Conservation (phyloP, 129 eudicot species). For the Chrysanthemum seticuspe region DNA sequence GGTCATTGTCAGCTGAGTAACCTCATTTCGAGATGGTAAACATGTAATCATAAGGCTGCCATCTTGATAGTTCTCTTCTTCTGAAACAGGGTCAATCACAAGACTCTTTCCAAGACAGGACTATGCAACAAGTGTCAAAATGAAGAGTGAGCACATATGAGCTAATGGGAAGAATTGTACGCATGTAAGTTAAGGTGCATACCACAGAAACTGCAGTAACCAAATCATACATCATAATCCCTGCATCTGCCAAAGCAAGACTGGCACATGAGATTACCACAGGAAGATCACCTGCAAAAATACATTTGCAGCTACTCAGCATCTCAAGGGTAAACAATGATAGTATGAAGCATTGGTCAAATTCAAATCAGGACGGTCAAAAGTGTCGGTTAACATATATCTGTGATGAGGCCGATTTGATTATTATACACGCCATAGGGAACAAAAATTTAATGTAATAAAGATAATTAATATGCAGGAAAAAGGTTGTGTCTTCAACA, state of each 20-base stretch:
- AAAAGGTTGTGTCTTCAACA: too few species aligned
- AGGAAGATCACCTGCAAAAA: slow-evolving; percentile 89
- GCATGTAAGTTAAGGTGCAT: slow-evolving; percentile 30
- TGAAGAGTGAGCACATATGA: background rate
- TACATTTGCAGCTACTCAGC: slow-evolving; percentile 5
- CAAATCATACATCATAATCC: slow-evolving; percentile 92
- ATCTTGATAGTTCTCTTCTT: slow-evolving; percentile 88
- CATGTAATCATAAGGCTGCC: slow-evolving; percentile 77
- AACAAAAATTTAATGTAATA: too few species aligned
- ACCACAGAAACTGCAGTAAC: slow-evolving; percentile 93
- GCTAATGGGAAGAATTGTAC: background rate
- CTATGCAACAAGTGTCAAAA: slow-evolving; percentile 29
- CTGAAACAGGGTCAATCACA: slow-evolving; percentile 84
- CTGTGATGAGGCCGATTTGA: too few species aligned
- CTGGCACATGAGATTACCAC: slow-evolving; percentile 93
- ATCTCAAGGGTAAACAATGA: background rate
- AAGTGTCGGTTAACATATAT: too few species aligned
- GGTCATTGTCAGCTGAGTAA: slow-evolving; percentile 76
- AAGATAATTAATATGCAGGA: too few species aligned
- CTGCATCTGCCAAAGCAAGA: slow-evolving; percentile 98
- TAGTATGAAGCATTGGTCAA: background rate
- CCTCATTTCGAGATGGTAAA: slow-evolving; percentile 88
- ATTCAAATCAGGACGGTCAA: background rate
- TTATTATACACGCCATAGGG: too few species aligned
- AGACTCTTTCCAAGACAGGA: slow-evolving; percentile 75